Evolutionary conservation across 2,329 filamentous ascomycete genomes (phyloP).

Genomic region (Pleurostoma richardsiae): DNA sequence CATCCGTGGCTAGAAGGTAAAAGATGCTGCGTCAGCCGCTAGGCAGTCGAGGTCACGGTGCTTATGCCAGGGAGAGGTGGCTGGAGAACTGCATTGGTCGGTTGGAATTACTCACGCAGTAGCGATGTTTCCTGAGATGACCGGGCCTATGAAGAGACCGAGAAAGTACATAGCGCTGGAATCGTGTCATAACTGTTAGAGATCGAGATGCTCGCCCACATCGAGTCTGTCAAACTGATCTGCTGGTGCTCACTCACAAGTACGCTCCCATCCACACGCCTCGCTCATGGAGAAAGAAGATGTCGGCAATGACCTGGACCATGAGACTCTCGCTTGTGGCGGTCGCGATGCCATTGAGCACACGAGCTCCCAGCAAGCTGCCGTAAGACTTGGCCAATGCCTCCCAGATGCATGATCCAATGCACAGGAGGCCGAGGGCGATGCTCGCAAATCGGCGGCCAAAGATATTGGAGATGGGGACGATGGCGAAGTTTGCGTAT

Average conservation of each 20-base stretch:
- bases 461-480: constrained; percentile 35
- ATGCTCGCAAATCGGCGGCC: constrained; percentile 38
- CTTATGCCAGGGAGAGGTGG: no score
- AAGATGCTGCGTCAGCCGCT: no score
- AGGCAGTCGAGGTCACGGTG: no score
- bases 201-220: no score
- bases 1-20: constrained; percentile 37
- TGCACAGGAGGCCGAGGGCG: constrained; percentile 30
- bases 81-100: neutral
- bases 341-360: constrained; percentile 55
- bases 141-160: constrained; percentile 12
- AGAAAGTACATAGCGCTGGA: constrained; percentile 11
- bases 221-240: no score
- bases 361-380: constrained; percentile 56
- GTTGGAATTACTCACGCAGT: constrained; percentile 8
- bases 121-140: constrained; percentile 8
- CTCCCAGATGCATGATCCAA: constrained; percentile 37
- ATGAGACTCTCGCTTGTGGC: constrained; percentile 55
- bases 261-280: constrained; percentile 36
- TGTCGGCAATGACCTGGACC: constrained; percentile 55
- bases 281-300: constrained; percentile 58
- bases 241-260: constrained; percentile 2
- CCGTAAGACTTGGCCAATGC: constrained; percentile 48
- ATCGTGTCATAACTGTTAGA: no score
- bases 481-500: constrained; percentile 40